These are phyloP conservation scores for Alternaria atra DNA, from an alignment of 2,329 filamentous ascomycete species.

Conservation along the genomic window DNA sequence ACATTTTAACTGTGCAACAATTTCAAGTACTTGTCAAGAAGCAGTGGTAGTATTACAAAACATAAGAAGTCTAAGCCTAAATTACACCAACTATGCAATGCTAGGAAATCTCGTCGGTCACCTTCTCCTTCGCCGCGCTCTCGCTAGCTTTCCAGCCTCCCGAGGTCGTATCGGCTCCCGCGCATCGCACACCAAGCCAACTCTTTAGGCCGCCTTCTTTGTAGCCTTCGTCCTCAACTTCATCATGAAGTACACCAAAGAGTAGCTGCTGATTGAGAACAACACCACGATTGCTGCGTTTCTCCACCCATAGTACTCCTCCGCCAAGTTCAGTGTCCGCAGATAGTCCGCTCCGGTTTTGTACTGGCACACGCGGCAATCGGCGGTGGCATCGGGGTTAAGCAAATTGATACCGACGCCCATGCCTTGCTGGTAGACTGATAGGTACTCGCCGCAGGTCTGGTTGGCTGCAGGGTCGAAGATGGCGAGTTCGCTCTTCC, in stretches of 20 bases:
- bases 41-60: neutral
- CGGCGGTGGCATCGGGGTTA: constrained; percentile 65
- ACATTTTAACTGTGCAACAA: neutral
- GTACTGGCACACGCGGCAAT: constrained; percentile 70
- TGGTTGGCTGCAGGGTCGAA: constrained; percentile 60
- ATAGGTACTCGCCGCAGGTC: constrained; percentile 68
- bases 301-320: constrained; percentile 72
- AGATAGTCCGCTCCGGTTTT: constrained; percentile 67
- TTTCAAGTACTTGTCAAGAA: neutral
- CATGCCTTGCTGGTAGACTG: constrained; percentile 59
- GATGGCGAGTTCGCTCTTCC: constrained; percentile 42
- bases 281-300: constrained; percentile 67
- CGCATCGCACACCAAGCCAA: neutral
- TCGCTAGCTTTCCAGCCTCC: neutral
- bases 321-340: constrained; percentile 65
- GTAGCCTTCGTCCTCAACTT: constrained; percentile 52
- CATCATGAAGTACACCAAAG: constrained; percentile 55
- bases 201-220: neutral
- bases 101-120: neutral
- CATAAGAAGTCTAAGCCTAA: neutral
- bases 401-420: constrained; percentile 60
- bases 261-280: constrained; percentile 65
- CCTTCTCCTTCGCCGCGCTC: neutral
- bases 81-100: neutral
- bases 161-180: neutral